Evolutionary conservation across 305 asterid genomes (phyloP).

Genomic region (Andrographis paniculata): DNA sequence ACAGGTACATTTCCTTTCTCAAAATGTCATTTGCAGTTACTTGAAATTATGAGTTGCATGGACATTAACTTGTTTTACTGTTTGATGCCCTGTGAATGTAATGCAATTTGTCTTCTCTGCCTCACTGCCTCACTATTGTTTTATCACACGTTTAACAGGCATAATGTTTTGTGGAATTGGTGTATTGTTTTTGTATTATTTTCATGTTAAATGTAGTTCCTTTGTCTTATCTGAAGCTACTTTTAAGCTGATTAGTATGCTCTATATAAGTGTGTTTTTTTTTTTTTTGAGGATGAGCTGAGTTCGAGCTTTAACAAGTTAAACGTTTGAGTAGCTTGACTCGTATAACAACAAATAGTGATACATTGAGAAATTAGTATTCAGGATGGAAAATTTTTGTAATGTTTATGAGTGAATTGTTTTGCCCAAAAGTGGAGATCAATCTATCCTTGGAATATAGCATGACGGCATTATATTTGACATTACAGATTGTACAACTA

Average conservation of each 20-base stretch:
- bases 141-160: neutral
- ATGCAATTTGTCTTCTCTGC: conserved; percentile 13
- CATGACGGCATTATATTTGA: conserved; percentile 21
- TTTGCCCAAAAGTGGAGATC: conserved; percentile 12
- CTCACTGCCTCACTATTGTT: conserved; percentile 7
- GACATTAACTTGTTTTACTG: conserved; percentile 1
- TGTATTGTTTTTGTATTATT: neutral
- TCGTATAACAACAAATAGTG: too few species aligned
- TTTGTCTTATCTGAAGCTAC: neutral
- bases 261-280: too few species aligned
- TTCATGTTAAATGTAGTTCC: neutral
- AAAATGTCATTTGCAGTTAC: conserved; percentile 7
- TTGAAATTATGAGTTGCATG: conserved; percentile 3
- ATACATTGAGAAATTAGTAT: too few species aligned
- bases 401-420: too few species aligned
- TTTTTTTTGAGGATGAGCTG: too few species aligned
- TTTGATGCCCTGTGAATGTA: conserved; percentile 11
- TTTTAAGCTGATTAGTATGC: too few species aligned
- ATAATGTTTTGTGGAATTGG: conserved; percentile 4
- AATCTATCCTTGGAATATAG: conserved; percentile 2
- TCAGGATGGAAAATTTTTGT: too few species aligned
- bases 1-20: conserved; percentile 49
- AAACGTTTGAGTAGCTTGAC: too few species aligned
- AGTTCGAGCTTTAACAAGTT: too few species aligned
- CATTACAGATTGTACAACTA: conserved; percentile 84